Evolutionary conservation across 108 stramenopile genomes (phyloP).

Genomic region (Nitzschia sp.): DNA sequence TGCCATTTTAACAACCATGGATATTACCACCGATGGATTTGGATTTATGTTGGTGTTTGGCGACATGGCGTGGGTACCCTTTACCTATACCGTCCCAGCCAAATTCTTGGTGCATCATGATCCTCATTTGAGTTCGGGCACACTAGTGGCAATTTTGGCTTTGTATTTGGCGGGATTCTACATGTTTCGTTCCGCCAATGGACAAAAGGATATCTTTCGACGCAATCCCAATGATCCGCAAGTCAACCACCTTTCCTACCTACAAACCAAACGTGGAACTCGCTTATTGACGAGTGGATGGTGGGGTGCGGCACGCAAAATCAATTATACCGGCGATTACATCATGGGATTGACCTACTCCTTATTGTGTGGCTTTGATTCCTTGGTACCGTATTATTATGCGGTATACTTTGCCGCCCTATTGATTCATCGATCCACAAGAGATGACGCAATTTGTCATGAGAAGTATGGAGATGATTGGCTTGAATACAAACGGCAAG

Average conservation of each 20-base stretch:
- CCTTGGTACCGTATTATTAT: conserved; percentile 95
- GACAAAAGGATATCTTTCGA: conserved; percentile 95
- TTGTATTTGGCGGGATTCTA: conserved; percentile 78
- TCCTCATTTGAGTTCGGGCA: conserved; percentile 58
- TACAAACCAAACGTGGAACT: conserved; percentile 88
- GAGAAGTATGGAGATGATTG: conserved; percentile 97
- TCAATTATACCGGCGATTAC: conserved; percentile 99
- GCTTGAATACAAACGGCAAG: conserved; percentile 88
- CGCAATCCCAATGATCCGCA: conserved; percentile 75
- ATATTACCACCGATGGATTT: conserved; percentile 99
- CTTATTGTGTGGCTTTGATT: conserved; percentile 88
- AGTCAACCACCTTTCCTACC: conserved; percentile 62
- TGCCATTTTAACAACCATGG: conserved; percentile 98
- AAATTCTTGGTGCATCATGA: conserved; percentile 92
- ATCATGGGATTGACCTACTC: conserved; percentile 98
- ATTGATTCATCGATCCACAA: conserved; percentile 92
- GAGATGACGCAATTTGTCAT: conserved; percentile 94
- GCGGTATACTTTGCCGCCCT: conserved; percentile 94
- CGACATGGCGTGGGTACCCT: conserved; percentile 99
- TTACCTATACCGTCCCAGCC: conserved; percentile 93
- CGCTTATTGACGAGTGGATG: conserved; percentile 91
- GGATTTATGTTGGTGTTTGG: conserved; percentile 98
- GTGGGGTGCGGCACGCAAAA: conserved; percentile 98
- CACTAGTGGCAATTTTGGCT: conserved; percentile 57
- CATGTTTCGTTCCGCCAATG: conserved; percentile 93